Evolutionary conservation across 2,329 filamentous ascomycete species (phyloP).

Genomic region (Ophiostoma himal-ulmi): DNA sequence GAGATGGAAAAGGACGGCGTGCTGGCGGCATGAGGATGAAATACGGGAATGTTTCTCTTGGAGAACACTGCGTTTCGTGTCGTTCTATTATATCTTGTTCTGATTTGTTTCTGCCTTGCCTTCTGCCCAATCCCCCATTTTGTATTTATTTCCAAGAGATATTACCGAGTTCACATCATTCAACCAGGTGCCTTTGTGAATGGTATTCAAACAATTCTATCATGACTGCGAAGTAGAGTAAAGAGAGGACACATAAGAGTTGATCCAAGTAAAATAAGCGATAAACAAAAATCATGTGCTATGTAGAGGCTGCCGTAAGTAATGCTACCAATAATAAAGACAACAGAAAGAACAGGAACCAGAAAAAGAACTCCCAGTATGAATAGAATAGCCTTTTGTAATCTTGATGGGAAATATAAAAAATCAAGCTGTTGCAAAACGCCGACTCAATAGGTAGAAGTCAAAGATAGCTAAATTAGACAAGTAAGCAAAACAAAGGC

Average conservation of each 20-base stretch:
- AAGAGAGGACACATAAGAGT: neutral
- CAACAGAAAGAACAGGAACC: conserved; percentile 3
- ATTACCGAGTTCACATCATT: neutral
- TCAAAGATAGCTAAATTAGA: neutral
- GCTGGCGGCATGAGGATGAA: conserved; percentile 26
- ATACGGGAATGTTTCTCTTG: neutral
- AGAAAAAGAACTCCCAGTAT: conserved; percentile 2
- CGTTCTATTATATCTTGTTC: neutral
- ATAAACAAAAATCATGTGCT: neutral
- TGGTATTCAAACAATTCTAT: neutral
- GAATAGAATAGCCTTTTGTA: neutral
- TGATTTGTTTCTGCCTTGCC: neutral
- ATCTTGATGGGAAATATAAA: neutral
- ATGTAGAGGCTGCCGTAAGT: neutral
- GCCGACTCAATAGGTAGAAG: conserved; percentile 1
- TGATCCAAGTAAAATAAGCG: neutral
- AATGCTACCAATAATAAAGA: neutral
- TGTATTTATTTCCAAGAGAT: neutral
- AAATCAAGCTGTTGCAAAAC: conserved; percentile 1
- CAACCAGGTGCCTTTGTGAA: too few relatives aligned
- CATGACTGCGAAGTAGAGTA: neutral
- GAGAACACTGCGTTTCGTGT: neutral
- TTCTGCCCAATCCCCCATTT: conserved; percentile 6
- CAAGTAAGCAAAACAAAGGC: neutral
- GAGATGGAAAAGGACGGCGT: conserved; percentile 71